These are phyloP conservation scores for Alternaria alternata DNA, from an alignment of 2,329 filamentous ascomycete genomes.

Conservation along the genomic window DNA sequence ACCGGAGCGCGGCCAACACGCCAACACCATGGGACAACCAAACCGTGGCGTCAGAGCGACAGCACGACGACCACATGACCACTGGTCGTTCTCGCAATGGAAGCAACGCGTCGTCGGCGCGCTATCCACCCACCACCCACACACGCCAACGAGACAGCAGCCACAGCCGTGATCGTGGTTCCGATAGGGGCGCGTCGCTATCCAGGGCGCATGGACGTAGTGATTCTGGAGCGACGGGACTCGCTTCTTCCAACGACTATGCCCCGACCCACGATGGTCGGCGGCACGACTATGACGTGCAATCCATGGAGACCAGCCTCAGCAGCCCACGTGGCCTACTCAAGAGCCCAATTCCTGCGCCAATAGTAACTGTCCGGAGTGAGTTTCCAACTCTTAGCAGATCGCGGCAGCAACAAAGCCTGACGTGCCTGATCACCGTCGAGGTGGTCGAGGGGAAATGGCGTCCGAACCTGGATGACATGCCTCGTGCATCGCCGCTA, in stretches of 20 bases:
- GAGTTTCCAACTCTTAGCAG: constrained; percentile 95
- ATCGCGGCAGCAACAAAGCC: constrained; percentile 90
- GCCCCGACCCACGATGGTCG: constrained; percentile 77
- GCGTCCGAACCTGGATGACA: constrained; percentile 83
- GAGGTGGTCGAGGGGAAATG: constrained; percentile 94
- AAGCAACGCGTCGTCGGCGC: constrained; percentile 45
- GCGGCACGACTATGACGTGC: constrained; percentile 92
- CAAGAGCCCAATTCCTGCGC: constrained; percentile 88
- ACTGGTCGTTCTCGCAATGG: constrained; percentile 43
- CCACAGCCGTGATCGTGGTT: constrained; percentile 49
- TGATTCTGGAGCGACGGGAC: constrained; percentile 77
- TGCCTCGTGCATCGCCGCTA: constrained; percentile 63
- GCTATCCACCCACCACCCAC: constrained; percentile 38
- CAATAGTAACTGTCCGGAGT: constrained; percentile 91
- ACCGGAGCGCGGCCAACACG: constrained; percentile 62
- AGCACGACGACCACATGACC: constrained; percentile 54
- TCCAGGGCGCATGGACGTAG: constrained; percentile 70
- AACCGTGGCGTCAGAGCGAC: constrained; percentile 51
- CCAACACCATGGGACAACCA: constrained; percentile 74
- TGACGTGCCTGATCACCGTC: constrained; percentile 92
- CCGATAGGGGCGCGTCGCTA: constrained; percentile 51
- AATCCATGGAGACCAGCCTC: constrained; percentile 91
- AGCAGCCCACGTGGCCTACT: constrained; percentile 73
- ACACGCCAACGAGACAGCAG: constrained; percentile 48
- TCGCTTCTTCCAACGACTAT: constrained; percentile 80